Percentiles rank a stretch among this genome's conserved stretches.
Evolutionary conservation across 208 protist genomes (phyloP).

Genomic region (Angomonas deanei): DNA sequence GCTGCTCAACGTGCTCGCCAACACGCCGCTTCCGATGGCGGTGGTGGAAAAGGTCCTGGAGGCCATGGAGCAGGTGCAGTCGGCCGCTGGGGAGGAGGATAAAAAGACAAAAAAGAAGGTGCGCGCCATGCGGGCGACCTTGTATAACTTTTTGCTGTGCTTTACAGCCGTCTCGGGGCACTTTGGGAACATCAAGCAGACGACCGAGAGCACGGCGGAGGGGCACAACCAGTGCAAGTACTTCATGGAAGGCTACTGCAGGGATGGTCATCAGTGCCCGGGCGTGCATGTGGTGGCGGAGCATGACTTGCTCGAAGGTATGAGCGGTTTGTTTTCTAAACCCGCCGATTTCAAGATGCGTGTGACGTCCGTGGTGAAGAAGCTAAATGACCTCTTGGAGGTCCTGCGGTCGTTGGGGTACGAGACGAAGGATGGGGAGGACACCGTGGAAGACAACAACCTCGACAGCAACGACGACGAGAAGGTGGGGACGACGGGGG

Average conservation of each 20-base stretch:
- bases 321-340: neutral
- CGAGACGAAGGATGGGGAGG: too few species aligned
- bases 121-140: neutral
- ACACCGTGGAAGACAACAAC: too few species aligned
- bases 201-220: neutral
- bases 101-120: neutral
- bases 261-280: constrained; percentile 13
- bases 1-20: neutral
- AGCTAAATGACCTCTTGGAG: too few species aligned
- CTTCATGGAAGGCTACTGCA: constrained; percentile 3
- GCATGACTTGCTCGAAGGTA: neutral
- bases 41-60: neutral
- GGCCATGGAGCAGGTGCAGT: neutral
- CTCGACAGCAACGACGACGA: too few species aligned
- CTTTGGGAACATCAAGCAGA: neutral
- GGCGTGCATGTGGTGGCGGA: neutral
- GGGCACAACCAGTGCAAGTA: neutral
- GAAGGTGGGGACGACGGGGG: too few species aligned
- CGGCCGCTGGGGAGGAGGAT: neutral
- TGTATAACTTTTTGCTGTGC: constrained; percentile 4
- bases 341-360: too few species aligned
- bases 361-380: too few species aligned
- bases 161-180: neutral
- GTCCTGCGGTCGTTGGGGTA: too few species aligned
- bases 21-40: neutral